Evolutionary conservation across 2,329 filamentous ascomycete genomes (phyloP).

Genomic region (Trichophyton equinum): DNA sequence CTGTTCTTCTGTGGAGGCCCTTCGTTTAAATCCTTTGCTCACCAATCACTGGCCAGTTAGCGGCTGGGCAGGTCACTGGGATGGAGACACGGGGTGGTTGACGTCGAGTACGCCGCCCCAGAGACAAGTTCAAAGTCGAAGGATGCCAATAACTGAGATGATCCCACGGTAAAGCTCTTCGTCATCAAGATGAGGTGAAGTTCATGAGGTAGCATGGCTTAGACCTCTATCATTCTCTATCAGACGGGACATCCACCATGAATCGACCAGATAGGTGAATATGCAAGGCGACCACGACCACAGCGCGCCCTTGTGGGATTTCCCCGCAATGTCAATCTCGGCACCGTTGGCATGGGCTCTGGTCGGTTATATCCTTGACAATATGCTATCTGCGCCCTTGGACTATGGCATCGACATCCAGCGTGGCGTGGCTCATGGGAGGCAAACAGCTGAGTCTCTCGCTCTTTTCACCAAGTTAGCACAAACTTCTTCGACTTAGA

Average conservation of each 20-base stretch:
- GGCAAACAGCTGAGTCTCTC: not conserved
- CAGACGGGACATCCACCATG: not conserved
- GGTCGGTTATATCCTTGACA: not conserved
- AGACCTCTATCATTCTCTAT: not conserved
- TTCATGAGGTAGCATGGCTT: not conserved
- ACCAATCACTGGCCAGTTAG: not conserved
- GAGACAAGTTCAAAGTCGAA: not conserved
- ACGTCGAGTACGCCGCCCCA: not conserved
- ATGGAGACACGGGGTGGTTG: not conserved
- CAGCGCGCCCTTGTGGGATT: not conserved
- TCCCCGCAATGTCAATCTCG: not conserved
- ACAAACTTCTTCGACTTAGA: not conserved
- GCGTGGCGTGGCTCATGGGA: not conserved
- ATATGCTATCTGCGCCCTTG: not conserved
- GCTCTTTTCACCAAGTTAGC: not conserved
- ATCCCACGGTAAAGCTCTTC: not conserved
- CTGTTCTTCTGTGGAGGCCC: not conserved
- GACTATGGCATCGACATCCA: not conserved
- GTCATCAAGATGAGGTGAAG: not conserved
- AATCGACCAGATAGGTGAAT: not conserved
- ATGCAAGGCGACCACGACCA: not conserved
- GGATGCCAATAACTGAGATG: not conserved
- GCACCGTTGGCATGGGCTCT: not conserved
- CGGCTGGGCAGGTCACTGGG: not conserved
- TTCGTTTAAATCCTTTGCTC: not conserved